Evolutionary conservation across 1,284 basidiomycete species (phyloP), one percentile per base, ranked within the genome.

Genomic region (Rhodotorula sp.): DNA sequence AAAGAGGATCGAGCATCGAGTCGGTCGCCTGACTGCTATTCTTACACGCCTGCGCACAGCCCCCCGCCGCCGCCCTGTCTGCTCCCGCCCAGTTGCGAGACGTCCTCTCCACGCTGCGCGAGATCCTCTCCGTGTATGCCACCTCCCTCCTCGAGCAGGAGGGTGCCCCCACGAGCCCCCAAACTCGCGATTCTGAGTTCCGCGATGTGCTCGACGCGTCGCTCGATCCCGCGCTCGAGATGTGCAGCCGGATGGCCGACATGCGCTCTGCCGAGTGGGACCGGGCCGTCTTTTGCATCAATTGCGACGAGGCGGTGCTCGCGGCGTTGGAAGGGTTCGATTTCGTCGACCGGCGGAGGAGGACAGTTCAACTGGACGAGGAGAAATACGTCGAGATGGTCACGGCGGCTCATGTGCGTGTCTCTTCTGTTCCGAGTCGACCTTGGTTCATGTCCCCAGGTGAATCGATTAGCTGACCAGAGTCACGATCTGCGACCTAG

Each of bases 101-200:
- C 76, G 88, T 93, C 58, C 84, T 86, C 0, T 89, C 91, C 75
- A 87, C 91, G 68, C 84, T 96, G 8, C 88, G 90, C 33, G 93
- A 96, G 79, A 88, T 96, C 75, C 90, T 95, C 85, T 81, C 85
- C 0, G 91, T 96, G 14, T 94, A 95, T 79, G 88, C 91, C 60
- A 89, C 90, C 0, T 92, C 91, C 0, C 84, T 94, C 45, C 82
- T 90, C 46, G 79, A 79, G 14, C 60, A 69, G 15, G 82, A 84
- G 45, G 83, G 85, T 33, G n/a, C 62, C 5, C 44, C 66, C 2
- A 33, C 29, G 3, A 82, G 84, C 48, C 51, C 53, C 0, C 6
- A 10, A 3, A 6, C 53, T 17, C 80, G 79, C 42, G 82, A 84
- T 17, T 66, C 62, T n/a, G 87, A 86, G 4, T 91, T 95, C 78